Evolutionary conservation across 2,329 filamentous ascomycete species (phyloP), one percentile per base, ranked within the genome.

Genomic region (Claviceps fusiformis): DNA sequence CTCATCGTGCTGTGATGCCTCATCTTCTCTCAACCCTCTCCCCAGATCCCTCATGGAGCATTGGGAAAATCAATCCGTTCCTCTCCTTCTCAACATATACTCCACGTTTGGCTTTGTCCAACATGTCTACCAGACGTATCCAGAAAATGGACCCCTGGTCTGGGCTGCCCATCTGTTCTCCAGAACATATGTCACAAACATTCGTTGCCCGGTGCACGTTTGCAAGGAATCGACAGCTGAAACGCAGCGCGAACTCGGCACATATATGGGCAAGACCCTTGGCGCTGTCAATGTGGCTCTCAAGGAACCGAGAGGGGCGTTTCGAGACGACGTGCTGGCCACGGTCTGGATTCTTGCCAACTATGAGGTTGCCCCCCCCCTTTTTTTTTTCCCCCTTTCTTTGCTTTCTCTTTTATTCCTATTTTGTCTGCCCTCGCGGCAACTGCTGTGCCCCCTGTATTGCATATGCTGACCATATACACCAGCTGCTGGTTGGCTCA

Each of bases 81-180:
- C 71, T 4, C 70, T 73, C 24, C 59, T 73, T 1, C 65, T 73
- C 24, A 65, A 68, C 50, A 64, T 70, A 47, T 73, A 73, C 54
- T 64, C 65, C 3, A 60, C 64, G 2, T 51, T 73, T 33, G 61
- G 64, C 6, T 72, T 73, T 41, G 60, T 73, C 1, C 61, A 63
- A 11, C 55, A 62, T 8, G 59, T 66, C 11, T 71, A 68, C 56
- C 58, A 54, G 19, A 57, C 59, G 8, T 57, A 61, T 27, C 50
- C 57, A 24, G 24, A 55, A 17, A 59, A 70, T 44, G 70, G 71
- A 5, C 69, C 70, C 8, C 61, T 73, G n/a, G 53, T 68, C 10
- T 71, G 68, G 64, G 67, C 69, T 6, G 67, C 69, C 17, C 71
- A 73, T 50, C 65, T 72, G 41, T 73, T 72, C 58, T 63, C 71